Percentiles rank a stretch among this genome's conserved stretches.
Evolutionary conservation across 805 yeast species (phyloP).

Genomic region (Saccharomycopsis vini): DNA sequence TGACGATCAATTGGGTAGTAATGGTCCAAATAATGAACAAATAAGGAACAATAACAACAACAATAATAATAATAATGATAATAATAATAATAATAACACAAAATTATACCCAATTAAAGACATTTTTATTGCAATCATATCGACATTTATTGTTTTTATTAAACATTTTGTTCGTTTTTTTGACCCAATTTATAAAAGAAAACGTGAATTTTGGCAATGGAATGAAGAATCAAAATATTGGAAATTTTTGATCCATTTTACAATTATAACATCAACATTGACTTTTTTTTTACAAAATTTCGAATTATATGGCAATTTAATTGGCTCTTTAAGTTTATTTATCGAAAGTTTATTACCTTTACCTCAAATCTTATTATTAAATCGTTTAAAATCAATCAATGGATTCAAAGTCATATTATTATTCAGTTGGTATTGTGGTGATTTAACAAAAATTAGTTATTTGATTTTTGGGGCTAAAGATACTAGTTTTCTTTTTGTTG

Average conservation of each 20-base stretch:
- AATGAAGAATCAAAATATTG: constrained; percentile 46
- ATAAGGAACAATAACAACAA: no score
- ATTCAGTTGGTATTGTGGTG: constrained; percentile 86
- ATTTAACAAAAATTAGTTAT: constrained; percentile 66
- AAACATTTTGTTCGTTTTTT: constrained; percentile 46
- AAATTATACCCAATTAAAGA: no score
- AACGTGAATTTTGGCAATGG: constrained; percentile 85
- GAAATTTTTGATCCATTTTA: constrained; percentile 47
- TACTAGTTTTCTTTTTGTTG: constrained; percentile 52
- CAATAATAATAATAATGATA: no score
- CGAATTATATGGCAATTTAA: constrained; percentile 35
- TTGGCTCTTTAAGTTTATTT: constrained; percentile 59
- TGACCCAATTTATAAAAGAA: constrained; percentile 61
- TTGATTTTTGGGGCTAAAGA: constrained; percentile 68
- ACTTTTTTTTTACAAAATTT: constrained; percentile 33
- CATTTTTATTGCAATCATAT: no score
- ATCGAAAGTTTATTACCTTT: constrained; percentile 67
- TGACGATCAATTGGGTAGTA: not conserved
- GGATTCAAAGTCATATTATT: constrained; percentile 72
- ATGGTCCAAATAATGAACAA: no score
- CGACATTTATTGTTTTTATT: constrained; percentile 14
- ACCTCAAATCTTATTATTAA: constrained; percentile 66
- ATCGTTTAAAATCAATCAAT: constrained; percentile 57
- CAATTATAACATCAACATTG: constrained; percentile 31
- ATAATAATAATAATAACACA: no score